A percentile compares a stretch with the other conserved stretches of the same genome.
phyloP scores from a whole-genome alignment of 257 asterid genomes.

The Gentiana straminea region DNA sequence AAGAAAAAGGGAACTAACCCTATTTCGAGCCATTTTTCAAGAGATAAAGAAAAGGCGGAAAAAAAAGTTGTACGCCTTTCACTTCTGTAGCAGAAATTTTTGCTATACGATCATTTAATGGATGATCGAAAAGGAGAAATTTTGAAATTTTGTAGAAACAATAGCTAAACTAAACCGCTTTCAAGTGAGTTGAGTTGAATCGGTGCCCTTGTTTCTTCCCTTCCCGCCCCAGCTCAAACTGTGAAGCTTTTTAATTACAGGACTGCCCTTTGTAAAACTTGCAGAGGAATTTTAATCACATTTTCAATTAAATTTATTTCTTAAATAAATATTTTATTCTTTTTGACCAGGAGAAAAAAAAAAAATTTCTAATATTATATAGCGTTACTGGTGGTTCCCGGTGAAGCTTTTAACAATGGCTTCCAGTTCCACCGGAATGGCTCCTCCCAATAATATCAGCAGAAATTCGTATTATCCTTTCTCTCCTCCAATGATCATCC shows the following conservation, averaged over 20 bases:
- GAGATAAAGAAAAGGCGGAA: not conserved
- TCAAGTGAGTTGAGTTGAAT: no score
- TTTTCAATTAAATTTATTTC: no score
- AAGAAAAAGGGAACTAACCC: slow-evolving; percentile 21
- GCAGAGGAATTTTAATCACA: slow-evolving; percentile 5
- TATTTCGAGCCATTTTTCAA: slow-evolving; percentile 61
- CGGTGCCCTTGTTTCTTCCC: not conserved
- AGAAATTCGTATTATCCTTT: not conserved
- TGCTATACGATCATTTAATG: not conserved
- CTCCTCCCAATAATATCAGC: slow-evolving; percentile 7
- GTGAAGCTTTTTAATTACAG: not conserved
- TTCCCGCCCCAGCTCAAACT: slow-evolving; percentile 15
- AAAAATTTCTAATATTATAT: not conserved
- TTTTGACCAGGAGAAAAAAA: no score
- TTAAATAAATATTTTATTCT: no score
- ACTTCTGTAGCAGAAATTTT: not conserved
- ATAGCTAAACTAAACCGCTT: not conserved
- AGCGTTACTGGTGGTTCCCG: no score
- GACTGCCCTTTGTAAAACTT: slow-evolving; percentile 9
- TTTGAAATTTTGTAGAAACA: not conserved
- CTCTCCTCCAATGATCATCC: slow-evolving; percentile 1
- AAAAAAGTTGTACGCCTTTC: not conserved
- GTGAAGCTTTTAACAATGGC: slow-evolving; percentile 12
- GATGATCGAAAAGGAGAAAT: not conserved
- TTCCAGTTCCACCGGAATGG: slow-evolving; percentile 7